These are phyloP conservation scores for Ceratocystis harringtonii DNA, from an alignment of 2,329 filamentous ascomycete species.

Conservation along the genomic window DNA sequence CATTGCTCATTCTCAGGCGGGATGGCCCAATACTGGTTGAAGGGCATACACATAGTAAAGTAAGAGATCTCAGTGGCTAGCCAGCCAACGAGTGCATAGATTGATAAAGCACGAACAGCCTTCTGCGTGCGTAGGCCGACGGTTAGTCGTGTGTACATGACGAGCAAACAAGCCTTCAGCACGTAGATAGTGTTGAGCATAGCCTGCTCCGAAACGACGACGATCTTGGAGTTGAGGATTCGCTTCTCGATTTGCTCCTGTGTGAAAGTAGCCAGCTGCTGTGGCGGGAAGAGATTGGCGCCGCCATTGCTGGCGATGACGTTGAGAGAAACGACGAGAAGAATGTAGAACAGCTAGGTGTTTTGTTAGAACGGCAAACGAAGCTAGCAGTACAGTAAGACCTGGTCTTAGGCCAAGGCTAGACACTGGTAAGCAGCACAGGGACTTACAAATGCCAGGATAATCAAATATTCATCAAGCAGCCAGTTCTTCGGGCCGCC, in stretches of 20 bases:
- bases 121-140: conserved; percentile 33
- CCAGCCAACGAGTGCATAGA: conserved; percentile 34
- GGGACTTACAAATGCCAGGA: conserved; percentile 14
- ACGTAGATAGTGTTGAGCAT: conserved; percentile 45
- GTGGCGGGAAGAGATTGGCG: conserved; percentile 13
- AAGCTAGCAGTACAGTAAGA: not conserved
- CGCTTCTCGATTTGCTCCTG: conserved; percentile 26
- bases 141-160: conserved; percentile 32
- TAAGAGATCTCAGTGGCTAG: conserved; percentile 37
- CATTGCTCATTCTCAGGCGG: conserved; percentile 40
- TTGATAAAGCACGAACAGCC: conserved; percentile 34
- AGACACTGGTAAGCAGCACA: not conserved
- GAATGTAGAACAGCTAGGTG: conserved; percentile 27
- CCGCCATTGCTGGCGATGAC: conserved; percentile 13
- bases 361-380: not conserved
- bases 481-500: conserved; percentile 16
- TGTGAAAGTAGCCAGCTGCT: conserved; percentile 14
- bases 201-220: conserved; percentile 45
- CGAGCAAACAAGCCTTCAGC: conserved; percentile 40
- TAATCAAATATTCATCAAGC: conserved; percentile 15
- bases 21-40: conserved; percentile 42
- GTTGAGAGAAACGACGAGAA: conserved; percentile 24
- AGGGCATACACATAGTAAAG: conserved; percentile 38
- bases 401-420: not conserved
- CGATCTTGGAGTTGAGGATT: conserved; percentile 43